A percentile compares a stretch with the other conserved stretches of the same genome.
phyloP scores from a whole-genome alignment of 116 monocot genomes.

The Trichopus zeylanicus region DNA sequence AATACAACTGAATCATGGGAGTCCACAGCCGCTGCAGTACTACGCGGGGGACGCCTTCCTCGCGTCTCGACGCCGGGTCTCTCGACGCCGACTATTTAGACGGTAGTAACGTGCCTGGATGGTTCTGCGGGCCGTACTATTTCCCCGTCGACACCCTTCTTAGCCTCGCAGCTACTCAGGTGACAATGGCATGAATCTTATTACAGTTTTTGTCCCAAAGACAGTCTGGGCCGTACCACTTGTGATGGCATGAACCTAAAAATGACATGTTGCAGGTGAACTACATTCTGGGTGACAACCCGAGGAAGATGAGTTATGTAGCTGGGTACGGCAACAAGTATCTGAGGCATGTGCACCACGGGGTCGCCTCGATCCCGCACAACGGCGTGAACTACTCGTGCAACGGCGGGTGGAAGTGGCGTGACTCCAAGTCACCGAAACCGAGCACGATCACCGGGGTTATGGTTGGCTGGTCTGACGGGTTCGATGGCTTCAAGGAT shows the following conservation, averaged over 20 bases:
- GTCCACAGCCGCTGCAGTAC: slow-evolving; percentile 58
- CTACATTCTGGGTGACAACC: slow-evolving; percentile 62
- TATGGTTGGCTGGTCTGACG: slow-evolving; percentile 71
- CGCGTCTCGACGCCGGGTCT: slow-evolving; percentile 68
- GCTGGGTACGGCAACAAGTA: slow-evolving; percentile 56
- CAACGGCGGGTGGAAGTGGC: slow-evolving; percentile 66
- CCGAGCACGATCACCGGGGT: slow-evolving; percentile 63
- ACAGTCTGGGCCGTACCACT: too few relatives aligned
- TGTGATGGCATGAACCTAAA: background rate
- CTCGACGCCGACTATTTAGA: slow-evolving; percentile 78
- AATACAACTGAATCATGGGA: slow-evolving; percentile 70
- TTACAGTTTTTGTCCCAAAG: too few relatives aligned
- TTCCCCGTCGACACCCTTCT: slow-evolving; percentile 39
- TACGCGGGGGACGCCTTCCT: slow-evolving; percentile 37
- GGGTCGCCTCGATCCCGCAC: slow-evolving; percentile 61
- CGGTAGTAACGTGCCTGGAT: slow-evolving; percentile 40
- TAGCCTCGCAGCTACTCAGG: slow-evolving; percentile 61
- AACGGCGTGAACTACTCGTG: slow-evolving; percentile 39
- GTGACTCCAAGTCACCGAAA: slow-evolving; percentile 28
- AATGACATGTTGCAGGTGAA: slow-evolving; percentile 24
- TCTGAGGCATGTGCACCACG: slow-evolving; percentile 57
- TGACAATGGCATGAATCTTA: too few relatives aligned
- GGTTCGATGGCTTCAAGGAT: slow-evolving; percentile 45
- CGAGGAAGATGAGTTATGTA: slow-evolving; percentile 70
- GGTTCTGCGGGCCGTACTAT: slow-evolving; percentile 59